Evolutionary conservation across 2,329 filamentous ascomycete genomes (phyloP).

Genomic region (Akanthomyces lecanii): DNA sequence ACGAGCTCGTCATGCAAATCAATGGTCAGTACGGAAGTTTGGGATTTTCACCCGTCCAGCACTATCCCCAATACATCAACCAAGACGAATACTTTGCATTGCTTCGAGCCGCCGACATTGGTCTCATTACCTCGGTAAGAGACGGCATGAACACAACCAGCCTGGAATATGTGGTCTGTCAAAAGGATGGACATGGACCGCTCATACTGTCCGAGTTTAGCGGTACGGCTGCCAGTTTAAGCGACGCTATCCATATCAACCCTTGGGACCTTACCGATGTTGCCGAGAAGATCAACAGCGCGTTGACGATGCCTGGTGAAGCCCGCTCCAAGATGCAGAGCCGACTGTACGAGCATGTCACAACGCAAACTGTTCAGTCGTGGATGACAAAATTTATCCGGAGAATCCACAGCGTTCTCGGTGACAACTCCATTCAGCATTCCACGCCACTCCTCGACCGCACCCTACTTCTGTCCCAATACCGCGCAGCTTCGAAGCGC

Average conservation of each 20-base stretch:
- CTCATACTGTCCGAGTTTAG: slow-evolving; percentile 96
- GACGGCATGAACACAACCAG: slow-evolving; percentile 98
- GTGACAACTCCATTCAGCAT: slow-evolving; percentile 68
- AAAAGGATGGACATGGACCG: slow-evolving; percentile 80
- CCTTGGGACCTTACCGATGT: slow-evolving; percentile 88
- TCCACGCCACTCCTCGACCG: slow-evolving; percentile 81
- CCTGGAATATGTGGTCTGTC: slow-evolving; percentile 89
- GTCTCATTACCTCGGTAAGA: slow-evolving; percentile 88
- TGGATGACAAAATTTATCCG: slow-evolving; percentile 81
- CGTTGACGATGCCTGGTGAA: slow-evolving; percentile 68
- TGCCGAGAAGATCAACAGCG: slow-evolving; percentile 75
- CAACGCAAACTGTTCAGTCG: slow-evolving; percentile 75
- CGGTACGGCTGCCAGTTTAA: slow-evolving; percentile 81
- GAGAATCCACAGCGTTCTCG: slow-evolving; percentile 74
- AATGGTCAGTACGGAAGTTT: slow-evolving; percentile 87
- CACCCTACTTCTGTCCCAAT: slow-evolving; percentile 65
- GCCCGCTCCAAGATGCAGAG: slow-evolving; percentile 65
- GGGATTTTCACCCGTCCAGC: slow-evolving; percentile 84
- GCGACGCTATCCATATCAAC: slow-evolving; percentile 90
- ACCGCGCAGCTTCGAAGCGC: slow-evolving; percentile 69
- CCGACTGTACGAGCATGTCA: slow-evolving; percentile 77
- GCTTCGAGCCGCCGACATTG: slow-evolving; percentile 84
- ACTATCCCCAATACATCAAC: slow-evolving; percentile 89
- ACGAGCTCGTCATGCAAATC: slow-evolving; percentile 85
- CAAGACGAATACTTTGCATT: slow-evolving; percentile 92